These are phyloP conservation scores for Exobasidium cylindrosporum DNA, from an alignment of 1,284 basidiomycete genomes.

Conservation along the genomic window DNA sequence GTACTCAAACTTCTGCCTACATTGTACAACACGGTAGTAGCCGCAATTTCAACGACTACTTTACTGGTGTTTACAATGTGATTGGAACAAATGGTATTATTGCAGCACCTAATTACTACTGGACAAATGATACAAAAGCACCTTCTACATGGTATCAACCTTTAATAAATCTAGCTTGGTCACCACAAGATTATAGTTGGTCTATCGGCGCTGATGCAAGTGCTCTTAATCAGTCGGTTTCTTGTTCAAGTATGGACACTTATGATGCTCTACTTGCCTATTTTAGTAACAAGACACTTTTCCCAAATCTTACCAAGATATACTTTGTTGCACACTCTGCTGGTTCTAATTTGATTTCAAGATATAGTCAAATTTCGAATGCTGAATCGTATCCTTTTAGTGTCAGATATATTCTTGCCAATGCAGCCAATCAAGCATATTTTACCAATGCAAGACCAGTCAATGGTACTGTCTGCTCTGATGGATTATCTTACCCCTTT, in stretches of 20 bases:
- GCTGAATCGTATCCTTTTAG: slow-evolving; percentile 7
- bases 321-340: slow-evolving; percentile 30
- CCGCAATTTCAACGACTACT: slow-evolving; percentile 31
- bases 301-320: slow-evolving; percentile 21
- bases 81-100: slow-evolving; percentile 25
- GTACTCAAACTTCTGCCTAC: slow-evolving; percentile 20
- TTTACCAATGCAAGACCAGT: slow-evolving; percentile 29
- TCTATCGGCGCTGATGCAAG: background rate
- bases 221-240: background rate
- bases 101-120: slow-evolving; percentile 26
- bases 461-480: background rate
- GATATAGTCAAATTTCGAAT: slow-evolving; percentile 27
- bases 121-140: slow-evolving; percentile 12
- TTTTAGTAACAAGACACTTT: slow-evolving; percentile 24
- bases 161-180: background rate
- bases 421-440: slow-evolving; percentile 36
- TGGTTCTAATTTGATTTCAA: slow-evolving; percentile 28
- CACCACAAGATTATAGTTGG: background rate
- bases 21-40: slow-evolving; percentile 31
- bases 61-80: slow-evolving; percentile 24
- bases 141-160: background rate
- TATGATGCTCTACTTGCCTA: slow-evolving; percentile 26
- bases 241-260: slow-evolving; percentile 33
- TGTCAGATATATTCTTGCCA: slow-evolving; percentile 27
- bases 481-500: background rate